These are phyloP conservation scores for Alternaria brassicae DNA, from an alignment of 2,329 filamentous ascomycete species.

Conservation along the genomic window DNA sequence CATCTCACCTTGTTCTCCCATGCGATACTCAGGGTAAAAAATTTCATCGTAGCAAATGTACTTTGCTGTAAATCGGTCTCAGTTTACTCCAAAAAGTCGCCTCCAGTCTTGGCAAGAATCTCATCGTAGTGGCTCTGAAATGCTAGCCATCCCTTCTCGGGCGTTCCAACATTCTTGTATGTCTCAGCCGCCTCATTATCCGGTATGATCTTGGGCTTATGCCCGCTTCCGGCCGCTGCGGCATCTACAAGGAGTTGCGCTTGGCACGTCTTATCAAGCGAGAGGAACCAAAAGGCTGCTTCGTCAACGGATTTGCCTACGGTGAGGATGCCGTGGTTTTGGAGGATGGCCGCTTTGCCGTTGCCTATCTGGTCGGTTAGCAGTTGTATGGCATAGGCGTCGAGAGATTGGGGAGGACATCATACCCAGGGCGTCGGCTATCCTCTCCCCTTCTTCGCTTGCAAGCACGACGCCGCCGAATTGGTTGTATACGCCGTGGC, in stretches of 20 bases:
- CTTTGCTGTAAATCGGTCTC: neutral
- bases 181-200: conserved; percentile 52
- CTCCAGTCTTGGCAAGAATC: conserved; percentile 59
- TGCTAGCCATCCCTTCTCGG: conserved; percentile 61
- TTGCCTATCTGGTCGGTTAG: conserved; percentile 17
- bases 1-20: too few relatives aligned
- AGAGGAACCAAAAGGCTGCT: conserved; percentile 57
- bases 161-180: conserved; percentile 54
- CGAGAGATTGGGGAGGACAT: neutral
- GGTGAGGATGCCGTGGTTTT: conserved; percentile 52
- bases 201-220: conserved; percentile 52
- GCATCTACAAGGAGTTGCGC: conserved; percentile 56
- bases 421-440: conserved; percentile 48
- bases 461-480: conserved; percentile 54
- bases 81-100: conserved; percentile 55
- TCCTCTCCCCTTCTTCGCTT: conserved; percentile 55
- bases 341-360: conserved; percentile 49
- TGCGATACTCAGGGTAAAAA: too few relatives aligned
- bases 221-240: conserved; percentile 45
- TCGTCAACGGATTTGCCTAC: conserved; percentile 52
- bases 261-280: conserved; percentile 56
- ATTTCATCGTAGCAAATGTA: too few relatives aligned
- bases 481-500: conserved; percentile 52
- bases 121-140: conserved; percentile 64
- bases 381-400: neutral